Conservation (phyloP, 1,284 basidiomycete genomes). For the Cerioporus squamosus region DNA sequence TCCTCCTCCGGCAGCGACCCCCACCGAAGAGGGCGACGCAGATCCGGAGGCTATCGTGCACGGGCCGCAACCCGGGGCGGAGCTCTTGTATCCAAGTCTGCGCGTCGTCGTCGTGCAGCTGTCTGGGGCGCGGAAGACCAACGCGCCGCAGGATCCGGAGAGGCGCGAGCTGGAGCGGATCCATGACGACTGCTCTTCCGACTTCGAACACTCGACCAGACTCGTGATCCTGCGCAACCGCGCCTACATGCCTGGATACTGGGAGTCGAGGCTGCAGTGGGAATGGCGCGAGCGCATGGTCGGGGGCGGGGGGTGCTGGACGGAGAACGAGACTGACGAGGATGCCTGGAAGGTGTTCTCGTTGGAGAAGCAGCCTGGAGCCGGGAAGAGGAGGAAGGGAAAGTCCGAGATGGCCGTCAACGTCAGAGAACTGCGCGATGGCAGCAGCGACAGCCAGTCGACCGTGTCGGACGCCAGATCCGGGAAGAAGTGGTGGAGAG, state of each 20-base stretch:
- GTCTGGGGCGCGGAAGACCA: constrained; percentile 11
- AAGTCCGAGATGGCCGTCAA: background rate
- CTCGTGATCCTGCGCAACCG: constrained; percentile 9
- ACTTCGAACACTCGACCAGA: background rate
- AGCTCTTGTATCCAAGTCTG: constrained; percentile 5
- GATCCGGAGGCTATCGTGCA: background rate
- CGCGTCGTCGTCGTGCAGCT: constrained; percentile 19
- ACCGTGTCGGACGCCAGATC: background rate
- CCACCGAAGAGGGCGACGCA: background rate
- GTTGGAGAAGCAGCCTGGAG: background rate
- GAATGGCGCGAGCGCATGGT: constrained; percentile 21
- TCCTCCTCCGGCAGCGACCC: background rate
- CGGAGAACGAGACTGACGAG: constrained; percentile 16
- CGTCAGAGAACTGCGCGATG: background rate
- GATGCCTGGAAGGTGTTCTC: constrained; percentile 14
- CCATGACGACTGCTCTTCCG: background rate
- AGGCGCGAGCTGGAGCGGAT: constrained; percentile 12
- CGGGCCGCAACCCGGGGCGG: background rate
- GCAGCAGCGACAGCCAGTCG: background rate
- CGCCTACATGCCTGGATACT: constrained; percentile 13
- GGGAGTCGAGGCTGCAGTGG: constrained; percentile 14
- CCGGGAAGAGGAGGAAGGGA: background rate
- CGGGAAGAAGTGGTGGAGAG: constrained; percentile 13
- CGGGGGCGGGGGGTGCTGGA: constrained; percentile 19
- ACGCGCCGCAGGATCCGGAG: background rate